Evolutionary conservation across 768 basidiomycete genomes (phyloP).

Genomic region (Leccinum boreale): DNA sequence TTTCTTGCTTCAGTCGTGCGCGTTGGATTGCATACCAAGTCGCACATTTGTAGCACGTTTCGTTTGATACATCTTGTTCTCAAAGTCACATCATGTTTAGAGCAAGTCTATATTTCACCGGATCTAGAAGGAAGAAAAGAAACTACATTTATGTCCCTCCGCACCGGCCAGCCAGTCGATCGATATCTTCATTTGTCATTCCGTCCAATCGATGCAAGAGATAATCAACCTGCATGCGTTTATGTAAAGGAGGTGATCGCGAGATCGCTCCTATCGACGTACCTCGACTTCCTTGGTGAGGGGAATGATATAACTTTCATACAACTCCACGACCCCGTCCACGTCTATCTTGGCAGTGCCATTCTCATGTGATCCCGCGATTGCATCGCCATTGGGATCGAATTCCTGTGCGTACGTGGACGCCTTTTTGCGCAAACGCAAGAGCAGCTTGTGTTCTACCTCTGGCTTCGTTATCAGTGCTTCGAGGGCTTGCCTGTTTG

Average conservation of each 20-base stretch:
- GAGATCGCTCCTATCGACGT: conserved; percentile 21
- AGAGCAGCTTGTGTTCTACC: conserved; percentile 82
- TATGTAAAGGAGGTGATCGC: background rate
- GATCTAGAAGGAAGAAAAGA: conserved; percentile 1
- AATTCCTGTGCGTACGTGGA: conserved; percentile 80
- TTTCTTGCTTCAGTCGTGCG: conserved; percentile 23
- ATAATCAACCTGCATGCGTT: conserved; percentile 77
- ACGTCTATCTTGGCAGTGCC: conserved; percentile 77
- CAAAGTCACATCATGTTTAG: background rate
- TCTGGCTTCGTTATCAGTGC: conserved; percentile 95
- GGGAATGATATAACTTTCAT: conserved; percentile 94
- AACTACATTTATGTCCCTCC: conserved; percentile 8
- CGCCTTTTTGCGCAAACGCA: conserved; percentile 83
- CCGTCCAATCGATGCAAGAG: conserved; percentile 88
- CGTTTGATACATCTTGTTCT: conserved; percentile 20
- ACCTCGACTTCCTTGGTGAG: conserved; percentile 99
- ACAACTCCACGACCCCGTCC: conserved; percentile 88
- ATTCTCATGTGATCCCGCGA: conserved; percentile 32
- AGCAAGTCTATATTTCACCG: conserved; percentile 7
- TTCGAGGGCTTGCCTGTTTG: conserved; percentile 75
- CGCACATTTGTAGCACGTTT: conserved; percentile 24
- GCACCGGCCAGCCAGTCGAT: conserved; percentile 42
- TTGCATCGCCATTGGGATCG: conserved; percentile 58
- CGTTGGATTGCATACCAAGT: conserved; percentile 20
- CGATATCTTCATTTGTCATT: conserved; percentile 75